Conservation (phyloP, 2,329 filamentous ascomycete species). For the Drechslera avenae region DNA sequence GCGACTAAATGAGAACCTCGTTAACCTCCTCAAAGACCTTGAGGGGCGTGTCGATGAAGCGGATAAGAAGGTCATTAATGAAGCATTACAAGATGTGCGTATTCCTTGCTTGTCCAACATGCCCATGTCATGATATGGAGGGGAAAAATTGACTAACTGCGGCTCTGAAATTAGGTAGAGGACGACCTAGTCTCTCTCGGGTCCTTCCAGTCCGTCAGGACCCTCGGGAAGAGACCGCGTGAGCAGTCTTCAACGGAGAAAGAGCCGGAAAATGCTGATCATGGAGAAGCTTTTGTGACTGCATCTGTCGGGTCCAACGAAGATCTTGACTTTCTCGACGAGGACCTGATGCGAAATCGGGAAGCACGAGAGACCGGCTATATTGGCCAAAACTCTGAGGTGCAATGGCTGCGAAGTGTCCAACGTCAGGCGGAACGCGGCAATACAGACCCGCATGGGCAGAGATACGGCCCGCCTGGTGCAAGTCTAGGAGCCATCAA, state of each 20-base stretch:
- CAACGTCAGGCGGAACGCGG: constrained; percentile 25
- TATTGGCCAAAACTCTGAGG: constrained; percentile 41
- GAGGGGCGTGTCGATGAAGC: constrained; percentile 17
- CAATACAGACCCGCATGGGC: constrained; percentile 10
- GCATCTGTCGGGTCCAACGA: constrained; percentile 38
- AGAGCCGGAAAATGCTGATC: background rate
- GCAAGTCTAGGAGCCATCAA: constrained; percentile 9
- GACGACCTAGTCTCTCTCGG: constrained; percentile 21
- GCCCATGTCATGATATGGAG: background rate
- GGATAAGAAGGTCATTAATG: constrained; percentile 24
- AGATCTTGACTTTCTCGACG: constrained; percentile 35
- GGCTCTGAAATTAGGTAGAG: constrained; percentile 16
- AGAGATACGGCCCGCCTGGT: constrained; percentile 30
- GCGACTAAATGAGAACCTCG: constrained; percentile 25
- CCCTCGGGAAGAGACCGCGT: constrained; percentile 25
- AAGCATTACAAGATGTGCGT: constrained; percentile 27
- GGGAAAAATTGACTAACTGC: background rate
- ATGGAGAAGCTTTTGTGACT: constrained; percentile 29
- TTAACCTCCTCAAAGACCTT: constrained; percentile 25
- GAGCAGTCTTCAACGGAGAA: background rate
- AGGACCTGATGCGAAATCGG: constrained; percentile 36
- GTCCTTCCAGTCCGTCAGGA: background rate
- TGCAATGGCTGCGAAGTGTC: constrained; percentile 42
- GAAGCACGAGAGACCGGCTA: constrained; percentile 42
- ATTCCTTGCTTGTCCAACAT: background rate